These are phyloP conservation scores for Immersiporthe knoxdaviesiana DNA, from an alignment of 2,329 filamentous ascomycete species.

Conservation along the genomic window DNA sequence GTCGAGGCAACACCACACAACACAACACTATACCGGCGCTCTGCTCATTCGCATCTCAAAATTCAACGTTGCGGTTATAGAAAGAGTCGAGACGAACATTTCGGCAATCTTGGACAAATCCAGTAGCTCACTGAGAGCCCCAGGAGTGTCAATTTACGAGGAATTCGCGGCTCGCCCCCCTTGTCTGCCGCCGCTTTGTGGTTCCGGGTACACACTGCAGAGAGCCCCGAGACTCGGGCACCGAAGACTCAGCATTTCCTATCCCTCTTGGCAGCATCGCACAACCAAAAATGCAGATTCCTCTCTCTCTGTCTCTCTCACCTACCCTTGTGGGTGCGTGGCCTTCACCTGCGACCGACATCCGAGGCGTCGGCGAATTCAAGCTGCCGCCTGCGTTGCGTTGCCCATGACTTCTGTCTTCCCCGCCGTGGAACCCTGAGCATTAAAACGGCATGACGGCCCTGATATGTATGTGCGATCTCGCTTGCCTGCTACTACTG, in stretches of 20 bases:
- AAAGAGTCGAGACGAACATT: not conserved
- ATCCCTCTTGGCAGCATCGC: not conserved
- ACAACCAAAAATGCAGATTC: not conserved
- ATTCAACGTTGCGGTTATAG: not conserved
- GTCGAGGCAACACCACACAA: not conserved
- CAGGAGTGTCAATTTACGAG: not conserved
- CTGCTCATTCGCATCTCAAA: not conserved
- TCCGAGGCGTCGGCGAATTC: slow-evolving; percentile 18
- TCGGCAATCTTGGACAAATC: not conserved
- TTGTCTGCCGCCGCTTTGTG: not conserved
- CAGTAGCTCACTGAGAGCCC: not conserved
- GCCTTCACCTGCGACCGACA: slow-evolving; percentile 14
- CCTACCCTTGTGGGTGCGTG: slow-evolving; percentile 16
- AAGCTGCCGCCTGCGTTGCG: not conserved
- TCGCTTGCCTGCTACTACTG: not conserved
- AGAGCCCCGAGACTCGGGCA: slow-evolving; percentile 13
- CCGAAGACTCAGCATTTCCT: not conserved
- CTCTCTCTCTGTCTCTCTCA: too few species aligned
- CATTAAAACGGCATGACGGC: not conserved
- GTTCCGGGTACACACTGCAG: slow-evolving; percentile 6
- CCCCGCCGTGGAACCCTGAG: not conserved
- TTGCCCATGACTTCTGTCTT: not conserved
- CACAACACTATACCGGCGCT: not conserved
- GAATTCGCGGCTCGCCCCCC: not conserved
- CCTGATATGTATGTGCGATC: not conserved